Percentiles rank a stretch among this genome's conserved stretches.
These are phyloP conservation scores for Ustilago sp. DNA, from an alignment of 1,284 basidiomycete species.

Conservation along the genomic window DNA sequence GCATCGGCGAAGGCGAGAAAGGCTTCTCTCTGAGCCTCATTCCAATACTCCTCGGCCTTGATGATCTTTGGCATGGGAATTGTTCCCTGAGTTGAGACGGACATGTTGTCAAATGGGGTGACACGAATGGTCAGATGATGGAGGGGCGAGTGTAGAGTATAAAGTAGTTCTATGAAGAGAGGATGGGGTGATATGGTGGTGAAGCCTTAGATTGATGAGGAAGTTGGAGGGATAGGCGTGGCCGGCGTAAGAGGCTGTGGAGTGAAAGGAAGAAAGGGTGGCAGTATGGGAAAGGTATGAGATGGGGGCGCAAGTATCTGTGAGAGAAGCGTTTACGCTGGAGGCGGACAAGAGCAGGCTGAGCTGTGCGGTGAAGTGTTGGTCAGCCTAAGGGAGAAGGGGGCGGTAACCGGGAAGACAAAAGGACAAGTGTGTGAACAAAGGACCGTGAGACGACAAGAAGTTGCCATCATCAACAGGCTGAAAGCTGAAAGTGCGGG, in stretches of 20 bases:
- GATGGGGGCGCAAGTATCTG: background rate
- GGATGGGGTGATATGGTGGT: background rate
- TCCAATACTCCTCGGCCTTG: slow-evolving; percentile 55
- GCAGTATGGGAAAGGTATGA: background rate
- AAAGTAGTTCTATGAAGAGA: background rate
- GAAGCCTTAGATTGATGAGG: background rate
- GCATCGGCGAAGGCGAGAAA: slow-evolving; percentile 65
- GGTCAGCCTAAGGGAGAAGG: background rate
- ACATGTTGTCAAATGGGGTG: slow-evolving; percentile 21
- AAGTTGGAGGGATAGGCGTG: no score
- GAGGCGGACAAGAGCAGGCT: background rate
- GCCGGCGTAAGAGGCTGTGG: no score
- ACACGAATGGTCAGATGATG: background rate
- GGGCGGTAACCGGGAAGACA: background rate
- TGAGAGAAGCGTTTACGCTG: no score
- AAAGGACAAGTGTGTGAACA: background rate
- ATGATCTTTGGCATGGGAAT: slow-evolving; percentile 44
- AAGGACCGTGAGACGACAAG: slow-evolving; percentile 3
- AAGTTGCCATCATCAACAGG: background rate
- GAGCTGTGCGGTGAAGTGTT: background rate
- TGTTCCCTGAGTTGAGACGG: slow-evolving; percentile 15
- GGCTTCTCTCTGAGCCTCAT: slow-evolving; percentile 43
- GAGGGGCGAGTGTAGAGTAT: background rate
- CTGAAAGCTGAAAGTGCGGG: slow-evolving; percentile 5
- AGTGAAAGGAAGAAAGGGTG: no score